Conservation (phyloP, 2,329 filamentous ascomycete genomes). For the Colletotrichum sp. region DNA sequence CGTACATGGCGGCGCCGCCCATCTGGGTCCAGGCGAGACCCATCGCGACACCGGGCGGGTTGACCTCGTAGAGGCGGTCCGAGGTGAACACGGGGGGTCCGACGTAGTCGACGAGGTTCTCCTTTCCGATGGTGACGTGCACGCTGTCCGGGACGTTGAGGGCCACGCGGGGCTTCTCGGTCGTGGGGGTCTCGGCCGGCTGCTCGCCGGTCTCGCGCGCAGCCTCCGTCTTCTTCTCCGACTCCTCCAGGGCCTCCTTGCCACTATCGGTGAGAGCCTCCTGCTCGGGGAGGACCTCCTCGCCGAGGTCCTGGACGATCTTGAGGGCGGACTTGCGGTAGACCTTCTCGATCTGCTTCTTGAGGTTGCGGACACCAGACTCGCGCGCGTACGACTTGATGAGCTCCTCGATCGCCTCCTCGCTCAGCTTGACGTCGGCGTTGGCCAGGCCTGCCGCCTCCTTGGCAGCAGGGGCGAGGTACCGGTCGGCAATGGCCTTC, state of each 20-base stretch:
- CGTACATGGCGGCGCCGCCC: slow-evolving; percentile 94
- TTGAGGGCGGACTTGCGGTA: slow-evolving; percentile 97
- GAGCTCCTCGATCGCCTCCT: slow-evolving; percentile 90
- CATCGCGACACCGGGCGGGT: slow-evolving; percentile 95
- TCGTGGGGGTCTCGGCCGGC: slow-evolving; percentile 27
- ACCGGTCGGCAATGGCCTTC: slow-evolving; percentile 95
- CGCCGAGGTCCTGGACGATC: slow-evolving; percentile 93
- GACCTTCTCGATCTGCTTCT: slow-evolving; percentile 99
- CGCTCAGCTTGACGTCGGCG: slow-evolving; percentile 84
- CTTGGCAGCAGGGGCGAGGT: slow-evolving; percentile 92
- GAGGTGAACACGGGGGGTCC: slow-evolving; percentile 95
- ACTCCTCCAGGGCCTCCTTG: slow-evolving; percentile 75
- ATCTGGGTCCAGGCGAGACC: slow-evolving; percentile 97
- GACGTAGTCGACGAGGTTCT: slow-evolving; percentile 95
- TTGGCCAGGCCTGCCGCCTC: slow-evolving; percentile 89
- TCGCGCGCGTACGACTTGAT: slow-evolving; percentile 99
- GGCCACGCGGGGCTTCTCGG: slow-evolving; percentile 72
- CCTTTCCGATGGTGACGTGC: slow-evolving; percentile 83
- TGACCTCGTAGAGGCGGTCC: slow-evolving; percentile 92
- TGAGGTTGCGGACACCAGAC: slow-evolving; percentile 94
- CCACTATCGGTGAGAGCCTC: slow-evolving; percentile 85
- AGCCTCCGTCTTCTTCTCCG: slow-evolving; percentile 70
- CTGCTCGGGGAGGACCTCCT: slow-evolving; percentile 79
- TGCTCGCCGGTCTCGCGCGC: slow-evolving; percentile 45
- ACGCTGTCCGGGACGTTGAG: slow-evolving; percentile 86